Percentiles rank a stretch among this genome's conserved stretches.
phyloP scores from a whole-genome alignment of 75 land plant genomes.

The Azolla pinnata region DNA sequence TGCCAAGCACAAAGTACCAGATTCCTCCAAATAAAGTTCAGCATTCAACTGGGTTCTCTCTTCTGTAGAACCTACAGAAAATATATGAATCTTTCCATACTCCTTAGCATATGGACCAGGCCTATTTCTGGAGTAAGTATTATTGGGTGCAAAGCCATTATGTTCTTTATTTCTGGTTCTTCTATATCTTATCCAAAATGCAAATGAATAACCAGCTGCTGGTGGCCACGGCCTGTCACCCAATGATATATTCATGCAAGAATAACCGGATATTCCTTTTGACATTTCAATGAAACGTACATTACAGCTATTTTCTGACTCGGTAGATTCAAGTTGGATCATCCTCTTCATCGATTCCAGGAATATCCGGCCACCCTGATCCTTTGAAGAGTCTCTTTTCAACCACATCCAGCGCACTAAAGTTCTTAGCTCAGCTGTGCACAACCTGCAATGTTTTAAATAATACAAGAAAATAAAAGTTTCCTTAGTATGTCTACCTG shows the following conservation, averaged over 20 bases:
- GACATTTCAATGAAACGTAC: conserved; percentile 81
- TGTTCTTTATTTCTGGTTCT: conserved; percentile 34
- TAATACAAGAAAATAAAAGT: neutral
- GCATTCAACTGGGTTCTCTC: conserved; percentile 46
- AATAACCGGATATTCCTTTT: conserved; percentile 71
- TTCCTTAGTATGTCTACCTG: no score
- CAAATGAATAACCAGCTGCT: conserved; percentile 96
- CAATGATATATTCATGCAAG: conserved; percentile 71
- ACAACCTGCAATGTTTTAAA: conserved; percentile 42
- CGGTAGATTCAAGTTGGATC: conserved; percentile 48
- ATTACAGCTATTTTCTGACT: conserved; percentile 52
- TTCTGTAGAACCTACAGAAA: conserved; percentile 80
- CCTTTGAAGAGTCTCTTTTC: conserved; percentile 41
- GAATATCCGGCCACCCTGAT: conserved; percentile 45
- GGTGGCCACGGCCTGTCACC: conserved; percentile 99
- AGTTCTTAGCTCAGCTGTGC: conserved; percentile 70
- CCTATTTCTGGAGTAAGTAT: no score
- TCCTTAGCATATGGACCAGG: no score
- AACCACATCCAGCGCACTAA: conserved; percentile 53
- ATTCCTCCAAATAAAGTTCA: conserved; percentile 70
- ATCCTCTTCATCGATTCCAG: conserved; percentile 77
- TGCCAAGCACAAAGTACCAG: conserved; percentile 72
- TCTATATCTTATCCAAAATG: conserved; percentile 76
- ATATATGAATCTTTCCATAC: conserved; percentile 39
- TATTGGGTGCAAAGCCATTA: no score